Evolutionary conservation across 768 basidiomycete species (phyloP).

Genomic region (Boletus barrowsii): DNA sequence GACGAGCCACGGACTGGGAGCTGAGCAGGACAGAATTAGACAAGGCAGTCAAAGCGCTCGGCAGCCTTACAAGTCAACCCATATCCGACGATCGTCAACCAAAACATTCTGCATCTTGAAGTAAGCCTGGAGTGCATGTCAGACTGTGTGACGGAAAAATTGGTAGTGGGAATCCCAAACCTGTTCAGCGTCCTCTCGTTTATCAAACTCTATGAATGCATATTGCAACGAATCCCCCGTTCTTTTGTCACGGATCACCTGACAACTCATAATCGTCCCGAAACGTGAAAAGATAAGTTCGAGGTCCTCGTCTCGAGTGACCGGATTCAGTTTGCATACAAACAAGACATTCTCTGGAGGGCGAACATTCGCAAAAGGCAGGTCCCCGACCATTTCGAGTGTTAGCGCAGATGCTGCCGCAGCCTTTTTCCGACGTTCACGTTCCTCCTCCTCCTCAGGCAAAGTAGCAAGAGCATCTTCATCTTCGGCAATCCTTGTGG

Average conservation of each 20-base stretch:
- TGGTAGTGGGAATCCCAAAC: slow-evolving; percentile 39
- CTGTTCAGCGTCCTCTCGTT: slow-evolving; percentile 90
- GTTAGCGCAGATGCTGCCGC: slow-evolving; percentile 93
- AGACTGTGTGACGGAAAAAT: neutral
- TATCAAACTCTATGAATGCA: slow-evolving; percentile 98
- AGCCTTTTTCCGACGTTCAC: slow-evolving; percentile 76
- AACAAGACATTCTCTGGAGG: slow-evolving; percentile 98
- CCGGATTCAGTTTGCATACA: slow-evolving; percentile 97
- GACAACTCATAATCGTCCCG: slow-evolving; percentile 94
- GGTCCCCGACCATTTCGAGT: slow-evolving; percentile 98
- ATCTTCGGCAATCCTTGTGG: slow-evolving; percentile 90
- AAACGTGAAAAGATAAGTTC: slow-evolving; percentile 97
- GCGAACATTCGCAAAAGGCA: slow-evolving; percentile 96
- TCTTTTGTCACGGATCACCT: slow-evolving; percentile 93
- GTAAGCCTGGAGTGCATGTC: slow-evolving; percentile 62
- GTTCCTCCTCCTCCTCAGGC: slow-evolving; percentile 85
- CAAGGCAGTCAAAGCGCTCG: slow-evolving; percentile 2
- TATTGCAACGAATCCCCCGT: slow-evolving; percentile 97
- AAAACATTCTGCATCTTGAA: slow-evolving; percentile 99
- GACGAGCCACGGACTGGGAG: slow-evolving; percentile 91
- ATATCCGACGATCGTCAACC: slow-evolving; percentile 95
- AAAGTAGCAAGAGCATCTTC: slow-evolving; percentile 83
- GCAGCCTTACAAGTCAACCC: slow-evolving; percentile 92
- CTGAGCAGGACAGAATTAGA: slow-evolving; percentile 35
- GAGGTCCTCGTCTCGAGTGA: slow-evolving; percentile 92